Evolutionary conservation across 202 grass and related monocot species (phyloP).

Genomic region (Saccharum hybrid): DNA sequence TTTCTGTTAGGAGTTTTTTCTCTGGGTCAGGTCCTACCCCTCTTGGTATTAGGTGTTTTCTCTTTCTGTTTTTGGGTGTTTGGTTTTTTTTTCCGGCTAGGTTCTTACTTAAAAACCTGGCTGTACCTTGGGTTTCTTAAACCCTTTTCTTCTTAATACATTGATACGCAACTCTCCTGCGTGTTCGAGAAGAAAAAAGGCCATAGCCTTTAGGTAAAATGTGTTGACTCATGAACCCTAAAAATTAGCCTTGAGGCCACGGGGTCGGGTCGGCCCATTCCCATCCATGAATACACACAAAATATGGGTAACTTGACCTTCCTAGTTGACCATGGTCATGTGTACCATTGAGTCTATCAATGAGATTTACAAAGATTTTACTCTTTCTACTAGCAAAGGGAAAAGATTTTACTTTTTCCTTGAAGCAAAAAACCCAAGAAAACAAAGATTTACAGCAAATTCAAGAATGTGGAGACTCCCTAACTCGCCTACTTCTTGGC

Average conservation of each 20-base stretch:
- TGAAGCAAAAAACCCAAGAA: background rate
- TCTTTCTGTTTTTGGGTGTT: no score
- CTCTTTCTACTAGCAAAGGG: background rate
- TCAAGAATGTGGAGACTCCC: background rate
- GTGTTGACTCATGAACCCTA: background rate
- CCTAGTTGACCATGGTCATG: background rate
- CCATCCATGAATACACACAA: background rate
- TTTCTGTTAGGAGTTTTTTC: no score
- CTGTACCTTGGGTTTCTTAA: no score
- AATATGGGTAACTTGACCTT: background rate
- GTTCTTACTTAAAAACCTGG: no score
- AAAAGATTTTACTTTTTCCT: background rate
- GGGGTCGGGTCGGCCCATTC: background rate
- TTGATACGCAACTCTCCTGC: no score
- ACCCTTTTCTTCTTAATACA: no score
- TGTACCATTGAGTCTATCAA: background rate
- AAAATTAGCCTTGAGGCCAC: background rate
- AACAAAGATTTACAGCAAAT: background rate
- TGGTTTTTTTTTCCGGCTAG: no score
- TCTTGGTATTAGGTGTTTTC: no score
- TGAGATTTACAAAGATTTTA: background rate
- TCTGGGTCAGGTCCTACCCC: no score
- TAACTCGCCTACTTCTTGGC: background rate
- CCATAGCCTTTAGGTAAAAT: background rate
- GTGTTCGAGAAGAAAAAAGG: no score